Percentiles rank a stretch among this genome's conserved stretches.
Evolutionary conservation across 345 rosid species (phyloP).

Genomic region (Salix udensis): DNA sequence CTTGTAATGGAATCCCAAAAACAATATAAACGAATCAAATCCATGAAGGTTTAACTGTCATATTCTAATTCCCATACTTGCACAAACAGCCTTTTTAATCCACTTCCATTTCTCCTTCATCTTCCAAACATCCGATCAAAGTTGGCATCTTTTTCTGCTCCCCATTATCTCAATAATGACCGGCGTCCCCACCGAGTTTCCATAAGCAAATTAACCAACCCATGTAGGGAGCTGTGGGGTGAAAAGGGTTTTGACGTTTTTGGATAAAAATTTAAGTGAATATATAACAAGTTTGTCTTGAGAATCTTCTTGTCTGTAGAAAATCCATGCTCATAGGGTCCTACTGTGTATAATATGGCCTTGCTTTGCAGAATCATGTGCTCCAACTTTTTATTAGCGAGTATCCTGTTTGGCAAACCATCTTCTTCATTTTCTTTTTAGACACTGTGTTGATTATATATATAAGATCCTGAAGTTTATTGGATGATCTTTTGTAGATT

Average conservation of each 20-base stretch:
- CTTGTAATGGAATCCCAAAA: background rate
- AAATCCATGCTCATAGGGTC: background rate
- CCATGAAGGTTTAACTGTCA: background rate
- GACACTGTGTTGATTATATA: background rate
- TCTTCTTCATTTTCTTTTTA: background rate
- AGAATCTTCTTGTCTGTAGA: background rate
- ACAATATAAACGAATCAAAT: background rate
- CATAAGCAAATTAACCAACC: background rate
- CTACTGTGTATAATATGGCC: background rate
- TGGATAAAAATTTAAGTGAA: background rate
- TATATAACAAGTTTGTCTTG: background rate
- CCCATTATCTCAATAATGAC: slow-evolving; percentile 11
- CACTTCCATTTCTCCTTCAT: background rate
- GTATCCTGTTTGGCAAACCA: background rate
- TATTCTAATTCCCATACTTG: background rate
- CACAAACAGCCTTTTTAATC: background rate
- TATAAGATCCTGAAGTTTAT: too few relatives aligned
- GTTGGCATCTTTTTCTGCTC: slow-evolving; percentile 4
- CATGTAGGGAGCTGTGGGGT: background rate
- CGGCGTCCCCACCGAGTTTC: background rate
- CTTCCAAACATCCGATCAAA: background rate
- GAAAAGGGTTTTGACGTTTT: background rate
- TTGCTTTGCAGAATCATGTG: background rate
- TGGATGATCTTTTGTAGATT: too few relatives aligned
- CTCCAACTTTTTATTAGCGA: background rate